A percentile compares a stretch with the other conserved stretches of the same genome.
Evolutionary conservation across 108 stramenopile species (phyloP).

Genomic region (Seminavis robusta): DNA sequence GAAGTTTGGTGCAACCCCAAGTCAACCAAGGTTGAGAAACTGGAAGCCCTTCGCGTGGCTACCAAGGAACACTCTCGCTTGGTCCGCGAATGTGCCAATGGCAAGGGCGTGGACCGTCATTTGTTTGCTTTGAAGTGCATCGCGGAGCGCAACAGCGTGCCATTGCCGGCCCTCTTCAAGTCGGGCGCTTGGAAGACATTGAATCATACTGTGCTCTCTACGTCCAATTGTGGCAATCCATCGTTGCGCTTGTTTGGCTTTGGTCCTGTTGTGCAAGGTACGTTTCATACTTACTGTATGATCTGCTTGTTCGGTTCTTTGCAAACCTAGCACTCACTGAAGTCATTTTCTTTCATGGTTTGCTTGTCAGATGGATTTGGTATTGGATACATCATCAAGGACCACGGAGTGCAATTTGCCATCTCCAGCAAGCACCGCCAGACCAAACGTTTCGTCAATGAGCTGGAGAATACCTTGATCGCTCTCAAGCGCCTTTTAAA

Average conservation of each 20-base stretch:
- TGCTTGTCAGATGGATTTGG: constrained; percentile 77
- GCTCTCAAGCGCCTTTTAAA: constrained; percentile 37
- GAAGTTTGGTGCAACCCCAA: constrained; percentile 33
- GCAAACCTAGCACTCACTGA: not conserved
- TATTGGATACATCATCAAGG: constrained; percentile 87
- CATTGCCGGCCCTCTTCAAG: constrained; percentile 67
- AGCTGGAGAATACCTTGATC: constrained; percentile 47
- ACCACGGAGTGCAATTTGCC: constrained; percentile 63
- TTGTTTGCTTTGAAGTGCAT: constrained; percentile 81
- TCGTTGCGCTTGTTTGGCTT: constrained; percentile 79
- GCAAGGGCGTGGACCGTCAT: constrained; percentile 79
- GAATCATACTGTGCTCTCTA: constrained; percentile 82
- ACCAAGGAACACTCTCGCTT: constrained; percentile 56
- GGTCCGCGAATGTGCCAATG: constrained; percentile 61
- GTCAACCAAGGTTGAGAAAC: constrained; percentile 45
- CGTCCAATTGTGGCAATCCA: constrained; percentile 90
- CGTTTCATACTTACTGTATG: too few species aligned
- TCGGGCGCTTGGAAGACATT: constrained; percentile 60
- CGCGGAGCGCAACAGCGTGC: constrained; percentile 57
- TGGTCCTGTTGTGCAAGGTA: constrained; percentile 75
- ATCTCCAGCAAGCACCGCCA: constrained; percentile 80
- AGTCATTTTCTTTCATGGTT: constrained; percentile 24
- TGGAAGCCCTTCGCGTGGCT: constrained; percentile 53
- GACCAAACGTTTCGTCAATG: constrained; percentile 65
- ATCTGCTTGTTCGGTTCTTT: constrained; percentile 8